Evolutionary conservation across 1,284 basidiomycete genomes (phyloP), one percentile per base, ranked within the genome.

Genomic region (Thelephora terrestris): DNA sequence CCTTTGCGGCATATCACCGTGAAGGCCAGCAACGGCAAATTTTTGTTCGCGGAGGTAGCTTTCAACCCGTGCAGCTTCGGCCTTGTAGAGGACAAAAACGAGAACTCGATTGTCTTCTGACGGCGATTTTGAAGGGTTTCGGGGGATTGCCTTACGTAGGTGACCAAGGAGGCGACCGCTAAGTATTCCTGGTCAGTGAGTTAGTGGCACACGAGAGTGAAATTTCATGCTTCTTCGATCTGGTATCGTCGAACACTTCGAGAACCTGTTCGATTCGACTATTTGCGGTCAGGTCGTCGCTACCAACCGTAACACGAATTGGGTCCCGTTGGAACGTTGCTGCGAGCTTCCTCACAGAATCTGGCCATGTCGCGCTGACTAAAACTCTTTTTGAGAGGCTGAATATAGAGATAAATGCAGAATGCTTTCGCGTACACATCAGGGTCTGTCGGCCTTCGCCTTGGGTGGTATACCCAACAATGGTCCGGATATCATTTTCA

Each of bases 301-400:
- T 90, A 3, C 95, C 95, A 25, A 99, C 93, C 0, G 93, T 97
- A 34, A 99, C 87, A 40, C 91, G 78, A 17, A 97, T 77, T 4
- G 95, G 92, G 52, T 88, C 71, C 47, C 76, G 75, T 67, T 91
- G 86, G 70, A 99, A 99, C 5, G 91, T 83, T 58, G 81, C 78
- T 1, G 96, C 96, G n/a, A 99, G 75, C 51, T 87, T 76, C 50
- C 95, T 79, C n/a, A 99, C 94, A 2, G 88, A 84, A 55, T 95
- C 91, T 0, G 95, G 95, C 95, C 95, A 99, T 3, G 95, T 99
- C 5, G 95, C 95, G 50, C 92, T 96, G 71, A 98, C 89, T 91
- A 56, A 7, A 43, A 21, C 7, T 16, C 7, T 32, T 12, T 25
- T 6, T 42, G n/a, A 42, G 20, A 12, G n/a, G 20, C 16, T 23